phyloP scores from a whole-genome alignment of 371 early-diverging fungal genomes.

The Rhizopus sp. region DNA sequence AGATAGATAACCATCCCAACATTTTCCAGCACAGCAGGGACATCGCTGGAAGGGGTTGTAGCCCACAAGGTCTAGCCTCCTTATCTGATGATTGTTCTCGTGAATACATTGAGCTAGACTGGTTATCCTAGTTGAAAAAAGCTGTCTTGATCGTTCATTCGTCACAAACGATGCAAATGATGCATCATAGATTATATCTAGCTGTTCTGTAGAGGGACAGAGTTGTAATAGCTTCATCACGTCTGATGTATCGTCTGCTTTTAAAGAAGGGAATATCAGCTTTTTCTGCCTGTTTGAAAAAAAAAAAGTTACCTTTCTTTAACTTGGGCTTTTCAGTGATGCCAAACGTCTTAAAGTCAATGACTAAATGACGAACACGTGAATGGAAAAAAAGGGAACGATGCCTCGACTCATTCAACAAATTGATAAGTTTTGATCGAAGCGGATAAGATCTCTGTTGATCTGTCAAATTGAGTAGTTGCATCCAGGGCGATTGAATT shows the following conservation, averaged over 20 bases:
- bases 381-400: constrained; percentile 9
- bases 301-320: neutral
- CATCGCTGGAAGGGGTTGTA: constrained; percentile 27
- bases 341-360: constrained; percentile 27
- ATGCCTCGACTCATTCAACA: constrained; percentile 13
- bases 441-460: constrained; percentile 17
- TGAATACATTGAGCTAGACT: neutral
- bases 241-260: constrained; percentile 8
- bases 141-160: neutral
- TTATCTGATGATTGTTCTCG: constrained; percentile 7
- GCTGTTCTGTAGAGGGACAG: constrained; percentile 18
- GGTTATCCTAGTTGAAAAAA: neutral
- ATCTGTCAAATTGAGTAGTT: constrained; percentile 13
- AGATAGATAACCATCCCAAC: constrained; percentile 24
- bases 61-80: constrained; percentile 17
- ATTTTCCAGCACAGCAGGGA: constrained; percentile 31
- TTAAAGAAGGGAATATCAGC: neutral
- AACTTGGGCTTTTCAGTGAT: neutral
- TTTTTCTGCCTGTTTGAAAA: neutral
- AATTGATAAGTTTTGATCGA: constrained; percentile 4
- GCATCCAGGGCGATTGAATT: constrained; percentile 4
- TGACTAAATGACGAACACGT: constrained; percentile 16
- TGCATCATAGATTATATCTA: constrained; percentile 29
- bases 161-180: constrained; percentile 7
- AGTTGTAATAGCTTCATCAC: constrained; percentile 7